phyloP scores from a whole-genome alignment of 768 basidiomycete species.

The Boletus rubescentipes region DNA sequence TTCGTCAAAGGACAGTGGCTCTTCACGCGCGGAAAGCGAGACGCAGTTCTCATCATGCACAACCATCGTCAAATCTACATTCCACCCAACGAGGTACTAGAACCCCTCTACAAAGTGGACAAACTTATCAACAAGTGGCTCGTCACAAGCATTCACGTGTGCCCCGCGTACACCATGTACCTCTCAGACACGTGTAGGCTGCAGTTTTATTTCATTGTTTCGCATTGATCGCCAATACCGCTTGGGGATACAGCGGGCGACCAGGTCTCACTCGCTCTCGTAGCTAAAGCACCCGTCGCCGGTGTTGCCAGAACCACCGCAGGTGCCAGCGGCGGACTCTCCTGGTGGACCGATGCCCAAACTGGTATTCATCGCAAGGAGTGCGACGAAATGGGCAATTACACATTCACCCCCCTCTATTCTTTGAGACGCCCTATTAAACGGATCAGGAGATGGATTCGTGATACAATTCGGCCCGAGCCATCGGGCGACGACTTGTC shows the following conservation, averaged over 20 bases:
- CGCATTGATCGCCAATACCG: neutral
- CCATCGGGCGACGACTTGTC: constrained; percentile 19
- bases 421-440: constrained; percentile 15
- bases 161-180: constrained; percentile 34
- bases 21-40: constrained; percentile 28
- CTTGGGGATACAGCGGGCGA: constrained; percentile 18
- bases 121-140: constrained; percentile 29
- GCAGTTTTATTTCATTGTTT: neutral
- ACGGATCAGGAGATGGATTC: constrained; percentile 12
- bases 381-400: constrained; percentile 11
- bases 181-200: constrained; percentile 26
- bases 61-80: constrained; percentile 23
- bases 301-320: neutral
- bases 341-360: constrained; percentile 20
- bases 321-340: neutral
- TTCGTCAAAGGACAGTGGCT: constrained; percentile 33
- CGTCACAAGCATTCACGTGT: constrained; percentile 32
- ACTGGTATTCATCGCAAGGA: constrained; percentile 22
- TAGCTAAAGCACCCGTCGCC: constrained; percentile 7
- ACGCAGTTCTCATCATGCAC: constrained; percentile 34
- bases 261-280: constrained; percentile 21
- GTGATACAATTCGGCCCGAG: constrained; percentile 9
- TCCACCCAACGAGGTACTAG: constrained; percentile 23
- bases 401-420: constrained; percentile 22
- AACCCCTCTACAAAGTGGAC: constrained; percentile 24